Percentiles rank a stretch among this genome's conserved stretches.
These are phyloP conservation scores for Candida chilensis DNA, from an alignment of 805 yeast species.

Conservation along the genomic window DNA sequence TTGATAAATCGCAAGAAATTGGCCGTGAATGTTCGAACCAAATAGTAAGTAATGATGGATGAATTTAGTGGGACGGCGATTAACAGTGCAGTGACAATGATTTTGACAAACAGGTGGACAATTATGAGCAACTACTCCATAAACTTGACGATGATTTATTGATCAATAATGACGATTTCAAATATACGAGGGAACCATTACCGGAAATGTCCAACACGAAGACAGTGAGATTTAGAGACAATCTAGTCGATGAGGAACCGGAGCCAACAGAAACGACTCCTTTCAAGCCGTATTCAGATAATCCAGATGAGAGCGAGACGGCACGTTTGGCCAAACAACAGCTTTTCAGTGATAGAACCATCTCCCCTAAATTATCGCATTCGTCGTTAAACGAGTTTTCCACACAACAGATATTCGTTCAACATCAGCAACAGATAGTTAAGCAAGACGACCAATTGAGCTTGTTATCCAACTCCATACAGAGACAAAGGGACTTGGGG, in stretches of 20 bases:
- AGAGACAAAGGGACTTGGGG: slow-evolving; percentile 34
- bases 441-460: slow-evolving; percentile 36
- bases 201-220: background rate
- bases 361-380: too few relatives aligned
- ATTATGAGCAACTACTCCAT: background rate
- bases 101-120: background rate
- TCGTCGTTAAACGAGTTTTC: too few relatives aligned
- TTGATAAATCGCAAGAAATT: background rate
- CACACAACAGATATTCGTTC: slow-evolving; percentile 23
- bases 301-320: too few relatives aligned
- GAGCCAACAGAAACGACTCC: background rate
- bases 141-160: slow-evolving; percentile 1
- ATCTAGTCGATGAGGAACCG: slow-evolving; percentile 2
- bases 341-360: too few relatives aligned
- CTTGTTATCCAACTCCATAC: slow-evolving; percentile 29
- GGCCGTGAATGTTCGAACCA: background rate
- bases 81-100: too few relatives aligned
- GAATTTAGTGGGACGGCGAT: too few relatives aligned
- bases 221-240: slow-evolving; percentile 3
- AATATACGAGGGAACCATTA: background rate
- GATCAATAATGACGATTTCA: slow-evolving; percentile 1
- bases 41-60: background rate
- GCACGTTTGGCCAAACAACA: too few relatives aligned
- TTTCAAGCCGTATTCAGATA: too few relatives aligned
- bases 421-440: slow-evolving; percentile 37